Evolutionary conservation across 352 stramenopile species (phyloP), one percentile per base, ranked within the genome.

Genomic region (Globisporangium recalcitrans): DNA sequence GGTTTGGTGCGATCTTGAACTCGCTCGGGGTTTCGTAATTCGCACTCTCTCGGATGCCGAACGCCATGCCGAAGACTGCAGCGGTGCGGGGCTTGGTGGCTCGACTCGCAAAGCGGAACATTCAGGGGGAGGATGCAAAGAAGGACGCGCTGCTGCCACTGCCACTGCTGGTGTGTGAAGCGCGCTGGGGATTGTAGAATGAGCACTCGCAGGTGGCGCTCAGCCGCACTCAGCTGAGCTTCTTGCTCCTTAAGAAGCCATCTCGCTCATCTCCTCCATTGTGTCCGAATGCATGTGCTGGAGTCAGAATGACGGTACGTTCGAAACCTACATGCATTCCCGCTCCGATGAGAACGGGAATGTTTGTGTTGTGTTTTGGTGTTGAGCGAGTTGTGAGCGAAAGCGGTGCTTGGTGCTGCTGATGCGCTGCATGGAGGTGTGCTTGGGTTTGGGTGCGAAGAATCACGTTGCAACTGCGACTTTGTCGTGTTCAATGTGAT

Each of bases 1-100:
- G 54, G 27, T 68, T 62, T 6, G 62, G 54, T 4, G 62, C 62
- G 47, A 68, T 68, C 49, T 62, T 56, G 62, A 62, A 38, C 51
- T 65, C 34, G 11, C 14, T 36, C 31, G 42, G 52, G n/a, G 60
- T 59, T 6, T 66, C 60, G 32, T 66, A 66, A 22, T 10, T 10
- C 1, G 40, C 27, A 31, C 60, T 66, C 34, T 66, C 52, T 3
- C 22, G 60, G 11, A 66, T 56, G 0, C 21, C 26, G 32, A 57
- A 66, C 27, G 54, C 56, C 27, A 54, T 48, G 11, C 62, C 62
- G 21, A 65, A 27, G 51, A 55, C 38, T 24, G 51, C 52, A 51
- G 42, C 52, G 14, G 27, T 49, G 5, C 22, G 60, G 11, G 31
- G 42, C 40, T 31, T 59, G 52, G 38, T 36, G n/a, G 24, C 22